A percentile compares a stretch with the other conserved stretches of the same genome.
Evolutionary conservation across 2,329 filamentous ascomycete genomes (phyloP).

Genomic region (Paracamarosporium sp.): DNA sequence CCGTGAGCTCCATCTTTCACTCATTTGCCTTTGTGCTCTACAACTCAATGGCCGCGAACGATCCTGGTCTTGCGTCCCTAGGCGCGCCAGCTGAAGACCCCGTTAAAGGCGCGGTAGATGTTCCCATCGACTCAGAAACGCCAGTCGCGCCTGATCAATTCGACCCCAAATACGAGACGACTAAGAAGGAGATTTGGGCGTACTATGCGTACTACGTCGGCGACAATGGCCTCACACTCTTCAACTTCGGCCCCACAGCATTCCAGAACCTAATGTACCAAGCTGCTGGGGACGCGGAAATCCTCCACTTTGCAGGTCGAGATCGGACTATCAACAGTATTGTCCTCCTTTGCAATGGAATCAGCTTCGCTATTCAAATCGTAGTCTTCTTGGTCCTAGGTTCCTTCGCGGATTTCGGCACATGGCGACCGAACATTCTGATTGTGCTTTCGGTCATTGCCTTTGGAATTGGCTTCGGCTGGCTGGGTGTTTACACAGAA

Average conservation of each 20-base stretch:
- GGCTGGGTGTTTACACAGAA: slow-evolving; percentile 68
- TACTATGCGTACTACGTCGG: slow-evolving; percentile 66
- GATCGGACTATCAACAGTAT: slow-evolving; percentile 38
- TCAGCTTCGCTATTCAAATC: slow-evolving; percentile 67
- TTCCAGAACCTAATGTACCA: slow-evolving; percentile 70
- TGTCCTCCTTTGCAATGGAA: slow-evolving; percentile 16
- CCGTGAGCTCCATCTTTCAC: not conserved
- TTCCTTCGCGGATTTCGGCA: slow-evolving; percentile 68
- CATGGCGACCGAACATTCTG: slow-evolving; percentile 68
- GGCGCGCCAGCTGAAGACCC: not conserved
- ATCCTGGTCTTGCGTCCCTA: not conserved
- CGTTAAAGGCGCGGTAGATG: not conserved
- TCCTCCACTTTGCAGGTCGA: slow-evolving; percentile 63
- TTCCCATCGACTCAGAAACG: not conserved
- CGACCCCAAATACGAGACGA: slow-evolving; percentile 1
- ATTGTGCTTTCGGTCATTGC: slow-evolving; percentile 67
- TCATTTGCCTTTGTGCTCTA: not conserved
- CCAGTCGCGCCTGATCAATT: slow-evolving; percentile 3
- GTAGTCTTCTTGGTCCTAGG: slow-evolving; percentile 62
- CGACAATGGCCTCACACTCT: slow-evolving; percentile 66
- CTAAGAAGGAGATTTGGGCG: slow-evolving; percentile 10
- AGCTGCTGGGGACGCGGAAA: slow-evolving; percentile 62
- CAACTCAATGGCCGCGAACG: not conserved
- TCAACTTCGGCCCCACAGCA: slow-evolving; percentile 57
- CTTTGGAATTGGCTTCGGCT: slow-evolving; percentile 70